phyloP scores from a whole-genome alignment of 495 filamentous ascomycete species.

The Poronia punctata region DNA sequence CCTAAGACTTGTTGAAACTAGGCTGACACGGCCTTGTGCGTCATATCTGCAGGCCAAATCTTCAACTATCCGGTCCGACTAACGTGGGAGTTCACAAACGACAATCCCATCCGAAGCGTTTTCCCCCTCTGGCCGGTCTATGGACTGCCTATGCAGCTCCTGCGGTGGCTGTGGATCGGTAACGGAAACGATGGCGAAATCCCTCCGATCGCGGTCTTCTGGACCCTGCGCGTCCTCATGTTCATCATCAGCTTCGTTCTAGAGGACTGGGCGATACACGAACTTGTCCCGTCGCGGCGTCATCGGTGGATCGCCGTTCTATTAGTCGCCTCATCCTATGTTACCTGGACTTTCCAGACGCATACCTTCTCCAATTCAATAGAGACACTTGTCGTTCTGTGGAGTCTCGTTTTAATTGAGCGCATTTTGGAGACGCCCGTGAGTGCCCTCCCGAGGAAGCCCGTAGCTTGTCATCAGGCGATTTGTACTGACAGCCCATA shows the following conservation, averaged over 20 bases:
- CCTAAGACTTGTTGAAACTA: conserved; percentile 6
- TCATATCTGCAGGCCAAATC: conserved; percentile 60
- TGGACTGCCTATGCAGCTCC: conserved; percentile 81
- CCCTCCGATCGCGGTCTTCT: conserved; percentile 74
- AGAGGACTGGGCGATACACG: conserved; percentile 95
- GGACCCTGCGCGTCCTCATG: conserved; percentile 79
- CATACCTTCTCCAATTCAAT: conserved; percentile 98
- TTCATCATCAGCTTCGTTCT: conserved; percentile 90
- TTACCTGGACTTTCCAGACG: conserved; percentile 97
- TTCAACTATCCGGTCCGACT: conserved; percentile 77
- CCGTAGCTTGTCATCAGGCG: not conserved
- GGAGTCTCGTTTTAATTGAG: conserved; percentile 84
- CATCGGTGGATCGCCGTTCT: conserved; percentile 66
- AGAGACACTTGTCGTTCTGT: conserved; percentile 84
- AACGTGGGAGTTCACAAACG: conserved; percentile 93
- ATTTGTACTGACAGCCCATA: not conserved
- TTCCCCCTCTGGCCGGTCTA: conserved; percentile 95
- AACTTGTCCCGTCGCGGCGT: conserved; percentile 68
- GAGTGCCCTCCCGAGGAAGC: conserved; percentile 13
- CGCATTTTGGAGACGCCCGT: conserved; percentile 75
- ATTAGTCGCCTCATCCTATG: conserved; percentile 88
- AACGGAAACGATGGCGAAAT: conserved; percentile 51
- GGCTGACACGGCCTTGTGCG: conserved; percentile 13
- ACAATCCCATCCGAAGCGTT: conserved; percentile 80
- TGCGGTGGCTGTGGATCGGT: conserved; percentile 77